These are phyloP conservation scores for Cryptosporidium parvum DNA, from an alignment of 169 alveolate species.

Conservation along the genomic window DNA sequence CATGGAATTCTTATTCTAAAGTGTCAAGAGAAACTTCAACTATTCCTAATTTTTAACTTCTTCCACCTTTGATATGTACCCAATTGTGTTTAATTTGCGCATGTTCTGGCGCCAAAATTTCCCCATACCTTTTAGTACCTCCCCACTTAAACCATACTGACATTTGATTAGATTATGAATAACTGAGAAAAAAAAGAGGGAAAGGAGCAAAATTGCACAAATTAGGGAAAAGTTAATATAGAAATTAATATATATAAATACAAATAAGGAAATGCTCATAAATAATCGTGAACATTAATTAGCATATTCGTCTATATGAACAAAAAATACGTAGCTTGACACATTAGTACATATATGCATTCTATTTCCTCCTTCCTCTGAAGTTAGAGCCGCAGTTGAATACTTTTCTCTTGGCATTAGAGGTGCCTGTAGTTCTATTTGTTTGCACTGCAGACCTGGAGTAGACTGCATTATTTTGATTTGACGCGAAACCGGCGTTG, in stretches of 20 bases:
- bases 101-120: conserved; percentile 61
- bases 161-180: neutral
- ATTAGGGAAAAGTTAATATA: neutral
- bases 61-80: conserved; percentile 5
- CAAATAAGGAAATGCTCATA: neutral
- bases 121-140: conserved; percentile 25
- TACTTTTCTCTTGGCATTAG: neutral
- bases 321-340: neutral
- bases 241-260: neutral
- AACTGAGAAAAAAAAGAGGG: neutral
- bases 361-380: neutral
- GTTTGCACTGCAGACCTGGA: neutral
- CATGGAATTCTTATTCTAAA: conserved; percentile 1
- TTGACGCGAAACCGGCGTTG: neutral
- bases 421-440: neutral
- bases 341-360: neutral
- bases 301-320: neutral
- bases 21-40: neutral
- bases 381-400: neutral
- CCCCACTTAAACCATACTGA: conserved; percentile 39
- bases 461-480: neutral
- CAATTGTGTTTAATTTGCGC: conserved; percentile 28
- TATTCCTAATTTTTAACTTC: neutral
- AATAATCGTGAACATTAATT: neutral
- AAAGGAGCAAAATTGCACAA: neutral